Evolutionary conservation across 805 yeast species (phyloP).

Genomic region (Schwanniomyces yamadae): DNA sequence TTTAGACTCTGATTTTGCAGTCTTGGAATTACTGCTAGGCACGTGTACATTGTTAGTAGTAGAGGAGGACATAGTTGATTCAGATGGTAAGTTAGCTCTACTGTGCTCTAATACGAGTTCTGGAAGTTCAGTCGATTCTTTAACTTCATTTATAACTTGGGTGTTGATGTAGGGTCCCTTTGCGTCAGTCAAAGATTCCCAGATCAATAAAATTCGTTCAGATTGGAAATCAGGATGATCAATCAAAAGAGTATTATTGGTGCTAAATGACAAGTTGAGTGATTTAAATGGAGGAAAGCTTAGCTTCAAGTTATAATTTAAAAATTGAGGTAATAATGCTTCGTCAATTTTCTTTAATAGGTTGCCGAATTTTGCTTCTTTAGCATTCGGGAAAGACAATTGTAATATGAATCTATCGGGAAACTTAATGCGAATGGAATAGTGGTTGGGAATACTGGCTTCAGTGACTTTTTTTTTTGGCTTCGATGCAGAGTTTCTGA

Average conservation of each 20-base stretch:
- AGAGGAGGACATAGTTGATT: conserved; percentile 6
- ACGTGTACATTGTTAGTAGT: too few relatives aligned
- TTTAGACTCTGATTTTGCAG: conserved; percentile 1
- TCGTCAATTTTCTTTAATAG: conserved; percentile 36
- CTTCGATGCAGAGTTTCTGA: conserved; percentile 24
- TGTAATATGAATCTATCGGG: conserved; percentile 40
- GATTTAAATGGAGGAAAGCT: conserved; percentile 40
- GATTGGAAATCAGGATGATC: conserved; percentile 30
- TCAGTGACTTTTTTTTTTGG: conserved; percentile 10
- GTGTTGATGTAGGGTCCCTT: conserved; percentile 27
- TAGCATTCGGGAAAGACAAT: conserved; percentile 27
- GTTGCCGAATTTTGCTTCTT: conserved; percentile 31
- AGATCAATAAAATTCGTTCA: conserved; percentile 34
- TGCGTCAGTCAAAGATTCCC: conserved; percentile 23
- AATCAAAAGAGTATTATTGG: conserved; percentile 24
- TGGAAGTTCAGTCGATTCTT: conserved; percentile 31
- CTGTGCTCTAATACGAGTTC: conserved; percentile 33
- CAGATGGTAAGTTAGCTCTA: conserved; percentile 34
- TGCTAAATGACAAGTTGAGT: conserved; percentile 24
- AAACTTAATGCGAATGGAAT: conserved; percentile 34
- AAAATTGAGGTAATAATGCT: conserved; percentile 24
- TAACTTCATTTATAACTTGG: conserved; percentile 14
- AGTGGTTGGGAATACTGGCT: conserved; percentile 20
- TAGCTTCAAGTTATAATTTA: conserved; percentile 31
- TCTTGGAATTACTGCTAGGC: too few relatives aligned